phyloP scores from a whole-genome alignment of 2,329 filamentous ascomycete genomes.

The Aspergillus neotritici region DNA sequence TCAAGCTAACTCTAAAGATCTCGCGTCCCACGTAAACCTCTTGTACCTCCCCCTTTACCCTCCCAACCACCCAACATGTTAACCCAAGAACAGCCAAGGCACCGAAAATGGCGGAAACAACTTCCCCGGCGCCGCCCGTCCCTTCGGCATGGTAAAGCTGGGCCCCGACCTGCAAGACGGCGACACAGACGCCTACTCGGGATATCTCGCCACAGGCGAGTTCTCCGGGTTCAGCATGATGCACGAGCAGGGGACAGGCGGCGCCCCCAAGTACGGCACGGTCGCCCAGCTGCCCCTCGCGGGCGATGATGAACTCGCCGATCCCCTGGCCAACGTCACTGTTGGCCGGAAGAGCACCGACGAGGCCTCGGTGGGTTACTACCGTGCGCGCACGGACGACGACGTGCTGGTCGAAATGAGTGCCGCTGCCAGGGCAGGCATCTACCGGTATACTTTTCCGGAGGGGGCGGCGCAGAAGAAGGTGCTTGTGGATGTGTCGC shows the following conservation, averaged over 20 bases:
- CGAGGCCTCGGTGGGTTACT: constrained; percentile 56
- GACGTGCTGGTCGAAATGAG: constrained; percentile 55
- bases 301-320: constrained; percentile 38
- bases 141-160: constrained; percentile 42
- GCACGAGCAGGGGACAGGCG: constrained; percentile 63
- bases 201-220: constrained; percentile 41
- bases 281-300: constrained; percentile 55
- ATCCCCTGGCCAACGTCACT: constrained; percentile 54
- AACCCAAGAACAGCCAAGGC: constrained; percentile 21
- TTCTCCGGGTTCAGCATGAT: constrained; percentile 60
- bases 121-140: constrained; percentile 38
- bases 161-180: constrained; percentile 37
- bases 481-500: constrained; percentile 60
- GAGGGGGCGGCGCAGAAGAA: constrained; percentile 33
- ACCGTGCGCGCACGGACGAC: constrained; percentile 51
- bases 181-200: constrained; percentile 38
- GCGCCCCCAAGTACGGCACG: constrained; percentile 64
- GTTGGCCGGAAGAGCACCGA: constrained; percentile 50
- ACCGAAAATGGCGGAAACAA: constrained; percentile 37
- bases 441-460: constrained; percentile 59
- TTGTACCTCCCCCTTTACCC: constrained; percentile 18
- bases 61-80: neutral
- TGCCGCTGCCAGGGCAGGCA: constrained; percentile 46
- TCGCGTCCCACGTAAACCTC: constrained; percentile 24
- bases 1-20: constrained; percentile 9